Evolutionary conservation across 169 alveolate species (phyloP).

Genomic region (Theileria parva): DNA sequence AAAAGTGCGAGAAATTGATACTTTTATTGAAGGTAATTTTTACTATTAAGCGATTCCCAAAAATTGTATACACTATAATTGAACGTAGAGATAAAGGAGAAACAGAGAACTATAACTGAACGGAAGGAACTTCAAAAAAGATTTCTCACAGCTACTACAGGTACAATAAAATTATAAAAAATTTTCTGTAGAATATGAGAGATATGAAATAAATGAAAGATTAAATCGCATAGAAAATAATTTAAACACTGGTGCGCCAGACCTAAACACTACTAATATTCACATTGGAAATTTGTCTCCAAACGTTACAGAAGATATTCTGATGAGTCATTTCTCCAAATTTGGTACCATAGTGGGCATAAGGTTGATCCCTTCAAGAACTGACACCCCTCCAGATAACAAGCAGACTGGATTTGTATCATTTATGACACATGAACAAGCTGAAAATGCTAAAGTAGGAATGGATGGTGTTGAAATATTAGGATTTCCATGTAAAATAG

Average conservation of each 20-base stretch:
- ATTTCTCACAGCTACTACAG: slow-evolving; percentile 7
- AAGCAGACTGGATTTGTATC: slow-evolving; percentile 24
- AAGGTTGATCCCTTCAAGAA: background rate
- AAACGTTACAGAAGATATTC: slow-evolving; percentile 19
- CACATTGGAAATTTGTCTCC: slow-evolving; percentile 30
- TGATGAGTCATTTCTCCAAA: slow-evolving; percentile 2
- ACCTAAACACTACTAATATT: slow-evolving; percentile 10
- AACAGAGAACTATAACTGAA: slow-evolving; percentile 42
- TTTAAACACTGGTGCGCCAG: background rate
- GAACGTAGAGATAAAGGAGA: slow-evolving; percentile 53
- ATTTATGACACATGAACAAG: slow-evolving; percentile 15
- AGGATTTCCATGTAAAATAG: slow-evolving; percentile 40
- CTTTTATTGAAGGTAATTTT: slow-evolving; percentile 49
- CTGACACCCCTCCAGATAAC: background rate
- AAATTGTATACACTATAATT: background rate
- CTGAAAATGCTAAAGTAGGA: slow-evolving; percentile 30
- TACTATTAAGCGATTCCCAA: background rate
- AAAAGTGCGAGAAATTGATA: slow-evolving; percentile 49
- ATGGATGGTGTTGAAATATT: slow-evolving; percentile 38
- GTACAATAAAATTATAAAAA: background rate
- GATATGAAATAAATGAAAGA: slow-evolving; percentile 6
- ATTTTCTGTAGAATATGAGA: background rate
- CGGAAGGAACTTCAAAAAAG: slow-evolving; percentile 24
- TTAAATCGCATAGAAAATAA: background rate
- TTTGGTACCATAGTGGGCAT: slow-evolving; percentile 31